Conservation (phyloP, 139 green algal genomes). For the Chlorella vulgaris region DNA sequence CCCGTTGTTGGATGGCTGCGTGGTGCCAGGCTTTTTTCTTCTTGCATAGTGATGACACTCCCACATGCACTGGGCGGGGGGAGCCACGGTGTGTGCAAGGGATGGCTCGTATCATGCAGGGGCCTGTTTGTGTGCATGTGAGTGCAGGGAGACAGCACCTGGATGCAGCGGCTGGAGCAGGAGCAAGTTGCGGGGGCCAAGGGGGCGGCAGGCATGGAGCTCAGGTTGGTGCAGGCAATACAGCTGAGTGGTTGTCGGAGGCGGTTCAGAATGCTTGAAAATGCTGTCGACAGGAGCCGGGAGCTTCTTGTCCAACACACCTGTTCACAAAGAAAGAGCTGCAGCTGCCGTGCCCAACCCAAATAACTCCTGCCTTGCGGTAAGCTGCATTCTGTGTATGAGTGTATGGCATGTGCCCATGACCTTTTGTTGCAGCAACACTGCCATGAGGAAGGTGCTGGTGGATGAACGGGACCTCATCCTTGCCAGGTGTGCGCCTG, state of each 20-base stretch:
- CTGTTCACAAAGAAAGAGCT: not conserved
- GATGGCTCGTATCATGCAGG: no score
- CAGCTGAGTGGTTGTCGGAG: not conserved
- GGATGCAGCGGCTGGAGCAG: constrained; percentile 48
- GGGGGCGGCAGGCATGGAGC: constrained; percentile 38
- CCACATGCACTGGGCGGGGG: not conserved
- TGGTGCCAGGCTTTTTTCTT: no score
- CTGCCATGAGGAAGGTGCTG: constrained; percentile 48
- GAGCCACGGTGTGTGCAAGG: no score
- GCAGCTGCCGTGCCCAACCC: not conserved
- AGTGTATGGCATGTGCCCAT: no score
- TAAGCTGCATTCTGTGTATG: no score
- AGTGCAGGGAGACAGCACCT: constrained; percentile 38
- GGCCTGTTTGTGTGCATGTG: no score
- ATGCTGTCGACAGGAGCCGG: not conserved
- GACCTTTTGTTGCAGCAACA: constrained; percentile 29
- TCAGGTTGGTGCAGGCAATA: not conserved
- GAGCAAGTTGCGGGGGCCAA: constrained; percentile 48
- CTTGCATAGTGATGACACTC: not conserved
- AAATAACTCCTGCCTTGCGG: no score
- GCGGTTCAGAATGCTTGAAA: no score
- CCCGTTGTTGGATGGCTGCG: no score
- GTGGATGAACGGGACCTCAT: constrained; percentile 54
- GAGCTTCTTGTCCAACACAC: no score
- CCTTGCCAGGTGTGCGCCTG: constrained; percentile 37